Conservation (phyloP, 139 green algal genomes). For the Chlamydomonas sp. region DNA sequence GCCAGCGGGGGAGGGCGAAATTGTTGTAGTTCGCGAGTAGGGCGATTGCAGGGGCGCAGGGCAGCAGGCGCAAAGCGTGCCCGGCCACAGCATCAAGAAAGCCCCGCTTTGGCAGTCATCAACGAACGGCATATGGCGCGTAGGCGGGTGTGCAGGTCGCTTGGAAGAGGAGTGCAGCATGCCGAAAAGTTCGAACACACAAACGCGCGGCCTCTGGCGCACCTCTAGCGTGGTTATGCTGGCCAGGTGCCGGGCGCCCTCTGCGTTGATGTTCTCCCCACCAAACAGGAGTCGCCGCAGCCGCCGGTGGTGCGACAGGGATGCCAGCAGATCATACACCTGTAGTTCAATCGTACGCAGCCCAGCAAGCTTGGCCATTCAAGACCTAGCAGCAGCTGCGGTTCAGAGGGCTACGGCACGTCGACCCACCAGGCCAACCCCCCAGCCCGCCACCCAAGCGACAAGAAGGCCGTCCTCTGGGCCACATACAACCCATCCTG, state of each 20-base stretch:
- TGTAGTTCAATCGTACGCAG: neutral
- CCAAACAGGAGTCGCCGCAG: conserved; percentile 29
- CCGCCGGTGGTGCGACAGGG: neutral
- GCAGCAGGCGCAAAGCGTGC: neutral
- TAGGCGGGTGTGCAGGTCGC: no score
- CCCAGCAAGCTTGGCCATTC: no score
- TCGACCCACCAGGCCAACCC: neutral
- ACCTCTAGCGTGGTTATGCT: conserved; percentile 31
- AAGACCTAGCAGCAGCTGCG: no score
- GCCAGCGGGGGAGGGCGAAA: neutral
- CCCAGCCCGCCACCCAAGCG: neutral
- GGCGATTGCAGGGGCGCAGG: neutral
- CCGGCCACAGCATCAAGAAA: neutral
- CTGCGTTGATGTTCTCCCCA: conserved; percentile 35
- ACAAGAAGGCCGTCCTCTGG: neutral
- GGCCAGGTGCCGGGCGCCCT: conserved; percentile 15
- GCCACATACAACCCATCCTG: neutral
- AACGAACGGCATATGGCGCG: neutral
- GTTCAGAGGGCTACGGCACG: neutral
- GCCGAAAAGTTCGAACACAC: no score
- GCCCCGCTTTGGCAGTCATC: neutral
- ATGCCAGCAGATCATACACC: conserved; percentile 32
- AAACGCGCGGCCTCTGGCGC: neutral
- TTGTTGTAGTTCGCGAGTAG: no score
- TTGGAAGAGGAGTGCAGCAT: neutral